Conservation (phyloP, 805 yeast species). For the Candida quercuum region DNA sequence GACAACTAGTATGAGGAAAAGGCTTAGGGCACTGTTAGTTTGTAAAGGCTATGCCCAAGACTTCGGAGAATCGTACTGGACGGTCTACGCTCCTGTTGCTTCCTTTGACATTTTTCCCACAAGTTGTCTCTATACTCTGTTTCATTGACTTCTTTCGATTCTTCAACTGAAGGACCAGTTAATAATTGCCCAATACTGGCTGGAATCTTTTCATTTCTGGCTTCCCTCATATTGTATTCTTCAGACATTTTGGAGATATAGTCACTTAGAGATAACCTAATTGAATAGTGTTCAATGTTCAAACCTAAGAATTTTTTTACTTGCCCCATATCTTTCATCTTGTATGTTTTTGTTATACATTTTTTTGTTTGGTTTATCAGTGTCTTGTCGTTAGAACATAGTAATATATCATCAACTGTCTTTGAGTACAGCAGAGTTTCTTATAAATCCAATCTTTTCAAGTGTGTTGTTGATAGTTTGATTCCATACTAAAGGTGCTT, state of each 20-base stretch:
- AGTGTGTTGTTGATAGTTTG: background rate
- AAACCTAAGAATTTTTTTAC: constrained; percentile 2
- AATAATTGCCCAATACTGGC: background rate
- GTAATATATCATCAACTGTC: constrained; percentile 45
- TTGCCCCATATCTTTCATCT: constrained; percentile 2
- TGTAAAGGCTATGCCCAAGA: too few relatives aligned
- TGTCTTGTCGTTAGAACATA: background rate
- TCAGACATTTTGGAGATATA: background rate
- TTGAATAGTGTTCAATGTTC: background rate
- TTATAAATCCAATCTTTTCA: background rate
- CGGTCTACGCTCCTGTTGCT: too few relatives aligned
- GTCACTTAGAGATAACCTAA: background rate
- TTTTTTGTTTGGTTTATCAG: background rate
- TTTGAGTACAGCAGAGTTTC: constrained; percentile 35
- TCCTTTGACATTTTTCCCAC: too few relatives aligned
- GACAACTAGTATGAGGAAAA: too few relatives aligned
- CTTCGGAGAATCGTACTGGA: too few relatives aligned
- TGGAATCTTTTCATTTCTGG: background rate
- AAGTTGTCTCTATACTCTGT: too few relatives aligned
- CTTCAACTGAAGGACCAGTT: background rate
- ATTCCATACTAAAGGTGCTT: background rate
- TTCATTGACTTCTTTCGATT: background rate
- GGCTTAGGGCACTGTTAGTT: too few relatives aligned
- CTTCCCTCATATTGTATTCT: background rate
- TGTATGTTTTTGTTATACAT: background rate